These are phyloP conservation scores for Neurospora sp. DNA, from an alignment of 495 filamentous ascomycete genomes.

Conservation along the genomic window DNA sequence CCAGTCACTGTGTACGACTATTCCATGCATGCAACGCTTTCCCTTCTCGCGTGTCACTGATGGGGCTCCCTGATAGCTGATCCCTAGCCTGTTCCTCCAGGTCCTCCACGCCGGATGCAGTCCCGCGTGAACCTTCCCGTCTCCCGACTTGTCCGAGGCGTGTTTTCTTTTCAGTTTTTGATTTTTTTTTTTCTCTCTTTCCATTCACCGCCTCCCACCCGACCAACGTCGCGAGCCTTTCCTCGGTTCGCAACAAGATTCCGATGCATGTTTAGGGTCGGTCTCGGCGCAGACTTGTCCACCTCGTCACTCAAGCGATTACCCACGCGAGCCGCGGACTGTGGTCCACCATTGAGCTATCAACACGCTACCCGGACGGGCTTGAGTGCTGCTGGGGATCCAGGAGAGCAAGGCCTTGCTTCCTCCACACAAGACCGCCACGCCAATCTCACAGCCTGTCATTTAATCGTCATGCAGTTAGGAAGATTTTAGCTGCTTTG, in stretches of 20 bases:
- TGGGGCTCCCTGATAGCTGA: not conserved
- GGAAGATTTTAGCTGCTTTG: not conserved
- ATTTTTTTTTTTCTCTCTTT: not conserved
- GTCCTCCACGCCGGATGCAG: not conserved
- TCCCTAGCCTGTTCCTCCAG: not conserved
- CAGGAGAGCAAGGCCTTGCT: not conserved
- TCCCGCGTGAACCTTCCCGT: not conserved
- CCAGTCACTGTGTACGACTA: not conserved
- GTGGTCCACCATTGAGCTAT: not conserved
- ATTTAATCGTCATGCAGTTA: not conserved
- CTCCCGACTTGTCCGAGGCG: not conserved
- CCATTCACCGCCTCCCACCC: not conserved
- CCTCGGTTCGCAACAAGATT: not conserved
- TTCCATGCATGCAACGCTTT: not conserved
- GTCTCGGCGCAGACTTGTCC: not conserved
- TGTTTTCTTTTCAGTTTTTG: not conserved
- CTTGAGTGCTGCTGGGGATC: not conserved
- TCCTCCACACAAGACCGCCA: not conserved
- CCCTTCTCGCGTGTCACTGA: not conserved
- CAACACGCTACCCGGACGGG: not conserved
- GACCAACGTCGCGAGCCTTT: not conserved
- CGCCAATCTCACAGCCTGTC: not conserved
- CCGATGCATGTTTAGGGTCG: not conserved
- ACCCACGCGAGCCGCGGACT: not conserved
- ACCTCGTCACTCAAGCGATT: not conserved